These are phyloP conservation scores for Kwoniella botswanensis DNA, from an alignment of 768 basidiomycete genomes.

Conservation along the genomic window DNA sequence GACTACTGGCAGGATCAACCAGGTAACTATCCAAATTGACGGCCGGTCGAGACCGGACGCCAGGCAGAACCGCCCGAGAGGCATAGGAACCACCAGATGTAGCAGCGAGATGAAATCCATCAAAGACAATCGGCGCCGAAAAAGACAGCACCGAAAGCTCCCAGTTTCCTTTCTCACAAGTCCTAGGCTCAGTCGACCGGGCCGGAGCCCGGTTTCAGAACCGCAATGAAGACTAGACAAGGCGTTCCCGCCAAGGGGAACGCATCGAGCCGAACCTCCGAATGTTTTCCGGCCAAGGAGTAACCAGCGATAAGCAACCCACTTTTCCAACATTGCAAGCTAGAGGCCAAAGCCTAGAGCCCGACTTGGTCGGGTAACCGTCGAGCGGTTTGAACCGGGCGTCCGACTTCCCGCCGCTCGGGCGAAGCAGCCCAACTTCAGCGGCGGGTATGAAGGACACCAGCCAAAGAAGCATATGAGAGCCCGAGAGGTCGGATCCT, in stretches of 20 bases:
- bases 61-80: constrained; percentile 30
- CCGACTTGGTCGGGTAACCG: constrained; percentile 1
- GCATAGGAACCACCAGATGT: constrained; percentile 17
- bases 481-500: background rate
- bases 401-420: constrained; percentile 9
- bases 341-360: constrained; percentile 11
- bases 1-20: constrained; percentile 84
- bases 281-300: constrained; percentile 58
- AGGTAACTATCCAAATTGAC: constrained; percentile 68
- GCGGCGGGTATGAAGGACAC: constrained; percentile 4
- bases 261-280: constrained; percentile 56
- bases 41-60: constrained; percentile 11
- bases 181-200: constrained; percentile 58
- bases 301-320: constrained; percentile 60
- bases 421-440: constrained; percentile 16
- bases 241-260: constrained; percentile 30
- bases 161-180: constrained; percentile 63
- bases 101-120: constrained; percentile 15
- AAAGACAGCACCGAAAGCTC: constrained; percentile 50
- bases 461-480: constrained; percentile 15
- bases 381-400: background rate
- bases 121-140: background rate
- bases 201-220: constrained; percentile 56
- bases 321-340: constrained; percentile 48
- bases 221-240: constrained; percentile 58